Conservation (phyloP, 208 protist genomes). For the Blastocrithidia nonstop region DNA sequence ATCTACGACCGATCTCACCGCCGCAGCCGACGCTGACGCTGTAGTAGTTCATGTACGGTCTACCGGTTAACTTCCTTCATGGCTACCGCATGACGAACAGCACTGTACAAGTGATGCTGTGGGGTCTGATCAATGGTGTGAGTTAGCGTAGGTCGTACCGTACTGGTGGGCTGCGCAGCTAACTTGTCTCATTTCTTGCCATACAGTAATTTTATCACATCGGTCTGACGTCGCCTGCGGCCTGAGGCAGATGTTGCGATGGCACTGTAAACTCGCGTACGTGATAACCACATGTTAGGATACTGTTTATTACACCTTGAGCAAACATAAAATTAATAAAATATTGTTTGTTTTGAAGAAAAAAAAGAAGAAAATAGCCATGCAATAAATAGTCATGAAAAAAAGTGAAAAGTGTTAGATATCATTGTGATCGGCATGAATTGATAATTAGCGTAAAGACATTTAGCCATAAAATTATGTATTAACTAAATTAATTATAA, state of each 20-base stretch:
- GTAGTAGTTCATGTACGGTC: conserved; percentile 28
- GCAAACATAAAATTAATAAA: too few relatives aligned
- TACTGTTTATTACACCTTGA: too few relatives aligned
- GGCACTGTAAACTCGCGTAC: too few relatives aligned
- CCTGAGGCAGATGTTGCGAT: not conserved
- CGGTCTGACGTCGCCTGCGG: conserved; percentile 4
- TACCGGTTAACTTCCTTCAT: conserved; percentile 36
- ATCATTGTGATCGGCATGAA: too few relatives aligned
- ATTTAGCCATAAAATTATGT: too few relatives aligned
- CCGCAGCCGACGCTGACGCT: conserved; percentile 39
- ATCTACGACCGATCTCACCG: conserved; percentile 62
- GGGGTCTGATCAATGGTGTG: conserved; percentile 26
- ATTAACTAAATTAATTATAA: too few relatives aligned
- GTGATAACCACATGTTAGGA: too few relatives aligned
- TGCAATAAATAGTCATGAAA: too few relatives aligned
- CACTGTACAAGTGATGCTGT: conserved; percentile 13
- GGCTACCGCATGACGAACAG: conserved; percentile 22
- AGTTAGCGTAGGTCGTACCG: conserved; percentile 24
- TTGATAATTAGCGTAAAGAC: too few relatives aligned
- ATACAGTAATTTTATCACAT: conserved; percentile 67
- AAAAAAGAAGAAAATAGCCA: too few relatives aligned
- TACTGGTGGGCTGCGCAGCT: conserved; percentile 30
- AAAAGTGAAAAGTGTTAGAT: too few relatives aligned
- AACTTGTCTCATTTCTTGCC: conserved; percentile 72
- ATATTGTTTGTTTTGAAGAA: too few relatives aligned